Evolutionary conservation across 2,329 filamentous ascomycete species (phyloP), one percentile per base, ranked within the genome.

Genomic region (Xylariaceae sp.): DNA sequence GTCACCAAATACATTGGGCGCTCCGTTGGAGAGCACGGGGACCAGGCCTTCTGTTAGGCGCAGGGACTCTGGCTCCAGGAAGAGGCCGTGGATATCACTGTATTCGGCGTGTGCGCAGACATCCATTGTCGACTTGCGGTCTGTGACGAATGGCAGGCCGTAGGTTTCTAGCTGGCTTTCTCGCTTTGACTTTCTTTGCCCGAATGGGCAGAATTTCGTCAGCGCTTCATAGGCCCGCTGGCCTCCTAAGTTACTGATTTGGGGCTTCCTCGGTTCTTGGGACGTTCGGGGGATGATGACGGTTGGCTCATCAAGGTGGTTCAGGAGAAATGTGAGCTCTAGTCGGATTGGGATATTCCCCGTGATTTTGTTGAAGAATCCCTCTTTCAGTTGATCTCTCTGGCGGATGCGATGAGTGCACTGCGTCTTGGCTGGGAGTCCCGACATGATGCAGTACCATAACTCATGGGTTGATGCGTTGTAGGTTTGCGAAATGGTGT

Each of bases 261-360:
- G 59, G 13, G 70, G 56, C 0, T 19, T 26, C 12, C 36, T 9
- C 4, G 47, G 13, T 12, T n/a, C 19, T 9, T 52, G 44, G 7
- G 12, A 48, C 13, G 32, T 18, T 0, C 60, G 56, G 0, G 67
- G 68, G 8, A 71, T 40, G 16, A 79, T 9, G 2, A 77, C 70
- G 3, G 70, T 64, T 1, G 77, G 75, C 56, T 80, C 76, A 47
- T 80, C 76, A 3, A 79, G 64, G 37, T 73, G 70, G 43, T 79
- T 80, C 13, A 78, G 64, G 0, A 78, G 66, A 21, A 80, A 72
- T 8, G 64, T 65, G 10, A 76, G 51, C 22, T 77, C 64, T 0
- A 74, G 72, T 4, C 76, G 0, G 60, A 64, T 0, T 10, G 59
- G 56, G 70, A 44, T 3, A 60, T 62, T 3, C 57, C 29, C 60